Percentiles rank a stretch among this genome's conserved stretches.
Evolutionary conservation across 441 rosid species (phyloP).

Genomic region (Aquilaria agallochum): DNA sequence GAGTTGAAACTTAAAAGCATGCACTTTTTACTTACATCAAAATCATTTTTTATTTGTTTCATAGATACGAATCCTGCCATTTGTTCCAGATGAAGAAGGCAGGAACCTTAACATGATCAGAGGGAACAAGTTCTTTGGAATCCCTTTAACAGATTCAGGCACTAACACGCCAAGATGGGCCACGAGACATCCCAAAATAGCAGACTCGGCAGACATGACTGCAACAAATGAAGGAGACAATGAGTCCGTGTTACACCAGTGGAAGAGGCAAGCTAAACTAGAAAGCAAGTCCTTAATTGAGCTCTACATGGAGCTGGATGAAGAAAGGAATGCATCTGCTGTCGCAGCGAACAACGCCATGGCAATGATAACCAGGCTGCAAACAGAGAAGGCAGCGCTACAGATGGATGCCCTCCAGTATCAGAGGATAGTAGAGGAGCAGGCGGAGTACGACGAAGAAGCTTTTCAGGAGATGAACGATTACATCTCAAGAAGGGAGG

Average conservation of each 20-base stretch:
- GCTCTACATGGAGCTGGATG: constrained; percentile 78
- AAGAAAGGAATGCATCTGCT: constrained; percentile 85
- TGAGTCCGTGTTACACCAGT: constrained; percentile 41
- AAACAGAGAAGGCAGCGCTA: constrained; percentile 86
- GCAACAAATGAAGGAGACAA: constrained; percentile 36
- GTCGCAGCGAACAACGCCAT: constrained; percentile 88
- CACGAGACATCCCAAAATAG: constrained; percentile 33
- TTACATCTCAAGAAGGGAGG: constrained; percentile 55
- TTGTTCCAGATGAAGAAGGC: constrained; percentile 18
- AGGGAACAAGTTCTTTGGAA: constrained; percentile 68
- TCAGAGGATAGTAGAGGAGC: constrained; percentile 95
- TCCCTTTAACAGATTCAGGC: constrained; percentile 48
- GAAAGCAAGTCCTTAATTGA: constrained; percentile 72
- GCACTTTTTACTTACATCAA: no score
- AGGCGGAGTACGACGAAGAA: constrained; percentile 84
- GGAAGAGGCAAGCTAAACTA: constrained; percentile 60
- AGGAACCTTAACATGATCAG: constrained; percentile 48
- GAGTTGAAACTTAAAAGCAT: no score
- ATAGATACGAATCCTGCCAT: no score
- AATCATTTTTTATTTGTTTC: no score
- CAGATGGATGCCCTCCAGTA: constrained; percentile 96
- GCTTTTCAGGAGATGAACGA: constrained; percentile 57
- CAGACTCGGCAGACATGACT: constrained; percentile 33
- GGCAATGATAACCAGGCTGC: constrained; percentile 88
- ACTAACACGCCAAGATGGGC: constrained; percentile 50